phyloP scores from a whole-genome alignment of 345 rosid genomes.

The Nasturtium officinale region DNA sequence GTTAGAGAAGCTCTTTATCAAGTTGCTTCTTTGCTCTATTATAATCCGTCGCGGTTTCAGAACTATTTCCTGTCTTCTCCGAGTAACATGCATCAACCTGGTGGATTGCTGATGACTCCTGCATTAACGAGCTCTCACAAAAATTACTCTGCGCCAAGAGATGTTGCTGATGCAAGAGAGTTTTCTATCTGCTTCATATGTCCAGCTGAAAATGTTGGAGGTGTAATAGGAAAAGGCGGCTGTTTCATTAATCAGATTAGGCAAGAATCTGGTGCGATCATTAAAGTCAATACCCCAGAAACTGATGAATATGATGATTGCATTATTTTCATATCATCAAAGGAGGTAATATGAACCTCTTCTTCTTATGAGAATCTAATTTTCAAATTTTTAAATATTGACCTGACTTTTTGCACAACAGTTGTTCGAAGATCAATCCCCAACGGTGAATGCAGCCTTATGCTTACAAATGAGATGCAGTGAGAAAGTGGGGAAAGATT shows the following conservation, averaged over 20 bases:
- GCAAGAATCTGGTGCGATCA: conserved; percentile 64
- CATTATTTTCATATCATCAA: conserved; percentile 57
- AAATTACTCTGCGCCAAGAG: conserved; percentile 50
- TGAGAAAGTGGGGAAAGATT: conserved; percentile 66
- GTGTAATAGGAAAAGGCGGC: conserved; percentile 77
- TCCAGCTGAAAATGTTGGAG: conserved; percentile 63
- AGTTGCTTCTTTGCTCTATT: conserved; percentile 62
- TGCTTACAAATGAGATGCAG: conserved; percentile 70
- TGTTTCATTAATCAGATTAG: conserved; percentile 65
- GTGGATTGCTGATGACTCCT: conserved; percentile 54
- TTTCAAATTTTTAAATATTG: neutral
- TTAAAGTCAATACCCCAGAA: conserved; percentile 60
- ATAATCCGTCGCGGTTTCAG: conserved; percentile 70
- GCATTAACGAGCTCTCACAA: conserved; percentile 55
- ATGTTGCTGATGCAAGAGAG: conserved; percentile 55
- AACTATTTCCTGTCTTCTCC: conserved; percentile 55
- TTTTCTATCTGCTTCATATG: conserved; percentile 67
- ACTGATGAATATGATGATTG: conserved; percentile 70
- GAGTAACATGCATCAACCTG: conserved; percentile 43
- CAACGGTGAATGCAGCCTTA: conserved; percentile 63
- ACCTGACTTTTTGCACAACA: conserved; percentile 21
- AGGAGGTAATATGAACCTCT: conserved; percentile 51
- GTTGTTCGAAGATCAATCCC: conserved; percentile 67
- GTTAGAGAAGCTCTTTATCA: conserved; percentile 59
- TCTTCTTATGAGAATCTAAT: neutral